These are phyloP conservation scores for Trichosporon asahii DNA, from an alignment of 1,284 basidiomycete species.

Conservation along the genomic window DNA sequence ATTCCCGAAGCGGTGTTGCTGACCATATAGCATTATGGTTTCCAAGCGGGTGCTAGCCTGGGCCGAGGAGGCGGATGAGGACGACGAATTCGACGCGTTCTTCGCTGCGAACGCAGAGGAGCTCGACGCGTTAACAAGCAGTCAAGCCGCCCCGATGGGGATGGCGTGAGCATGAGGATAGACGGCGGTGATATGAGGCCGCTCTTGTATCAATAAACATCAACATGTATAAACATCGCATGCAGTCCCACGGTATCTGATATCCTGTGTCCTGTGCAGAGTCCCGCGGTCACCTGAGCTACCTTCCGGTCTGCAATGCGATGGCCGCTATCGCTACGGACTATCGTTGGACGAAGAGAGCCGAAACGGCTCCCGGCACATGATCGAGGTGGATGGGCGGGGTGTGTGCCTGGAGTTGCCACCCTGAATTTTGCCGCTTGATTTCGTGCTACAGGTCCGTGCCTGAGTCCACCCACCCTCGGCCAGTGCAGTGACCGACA, in stretches of 20 bases:
- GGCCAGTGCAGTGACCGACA: neutral
- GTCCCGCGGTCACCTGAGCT: neutral
- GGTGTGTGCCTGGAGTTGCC: neutral
- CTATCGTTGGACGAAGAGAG: neutral
- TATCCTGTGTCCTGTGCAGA: neutral
- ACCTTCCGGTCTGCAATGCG: neutral
- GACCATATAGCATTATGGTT: slow-evolving; percentile 13
- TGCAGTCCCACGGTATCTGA: neutral
- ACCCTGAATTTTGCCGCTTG: neutral
- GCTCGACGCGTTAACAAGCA: neutral
- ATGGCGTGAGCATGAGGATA: neutral
- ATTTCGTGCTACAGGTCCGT: neutral
- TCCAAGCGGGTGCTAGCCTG: slow-evolving; percentile 15
- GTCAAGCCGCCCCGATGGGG: neutral
- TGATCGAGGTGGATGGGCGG: neutral
- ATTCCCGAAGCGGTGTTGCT: neutral
- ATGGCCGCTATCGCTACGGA: neutral
- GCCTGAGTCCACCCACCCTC: neutral
- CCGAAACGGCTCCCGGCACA: neutral
- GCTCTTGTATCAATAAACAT: neutral
- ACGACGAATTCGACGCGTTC: slow-evolving; percentile 10
- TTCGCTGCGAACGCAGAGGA: neutral
- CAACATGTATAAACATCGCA: neutral
- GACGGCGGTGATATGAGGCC: neutral
- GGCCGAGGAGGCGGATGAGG: slow-evolving; percentile 14